A percentile compares a stretch with the other conserved stretches of the same genome.
Conservation (phyloP, 2,329 filamentous ascomycete species). For the Phialophora verrucosa region DNA sequence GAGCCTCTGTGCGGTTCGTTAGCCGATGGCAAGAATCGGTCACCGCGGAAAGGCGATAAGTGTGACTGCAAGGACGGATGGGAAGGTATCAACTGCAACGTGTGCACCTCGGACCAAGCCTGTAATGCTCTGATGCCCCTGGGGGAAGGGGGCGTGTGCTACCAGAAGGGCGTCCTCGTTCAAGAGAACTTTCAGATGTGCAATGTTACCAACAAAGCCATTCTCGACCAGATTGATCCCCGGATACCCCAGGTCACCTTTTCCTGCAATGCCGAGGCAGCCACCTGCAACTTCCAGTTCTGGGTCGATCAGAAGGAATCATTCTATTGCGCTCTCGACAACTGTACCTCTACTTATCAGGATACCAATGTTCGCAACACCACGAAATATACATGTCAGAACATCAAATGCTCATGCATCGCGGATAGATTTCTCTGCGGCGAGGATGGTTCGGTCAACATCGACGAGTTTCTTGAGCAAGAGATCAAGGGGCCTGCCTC, state of each 20-base stretch:
- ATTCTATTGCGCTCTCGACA: conserved; percentile 90
- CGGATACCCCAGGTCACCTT: conserved; percentile 94
- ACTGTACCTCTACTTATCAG: conserved; percentile 75
- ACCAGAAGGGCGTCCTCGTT: conserved; percentile 85
- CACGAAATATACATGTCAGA: conserved; percentile 82
- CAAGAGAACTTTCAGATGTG: conserved; percentile 98
- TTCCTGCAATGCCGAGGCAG: conserved; percentile 75
- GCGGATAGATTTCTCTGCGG: conserved; percentile 93
- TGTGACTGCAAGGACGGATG: conserved; percentile 93
- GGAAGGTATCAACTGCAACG: conserved; percentile 97
- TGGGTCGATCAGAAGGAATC: conserved; percentile 95
- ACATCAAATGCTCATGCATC: conserved; percentile 86
- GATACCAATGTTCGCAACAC: conserved; percentile 74
- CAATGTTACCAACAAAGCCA: conserved; percentile 95
- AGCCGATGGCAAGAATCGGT: conserved; percentile 77
- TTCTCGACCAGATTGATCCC: conserved; percentile 81
- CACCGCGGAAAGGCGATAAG: conserved; percentile 66
- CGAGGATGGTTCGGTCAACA: conserved; percentile 86
- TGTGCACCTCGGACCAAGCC: conserved; percentile 81
- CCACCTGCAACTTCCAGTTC: conserved; percentile 94
- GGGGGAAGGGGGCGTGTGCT: conserved; percentile 83
- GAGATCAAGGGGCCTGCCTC: conserved; percentile 85
- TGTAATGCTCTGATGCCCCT: conserved; percentile 89
- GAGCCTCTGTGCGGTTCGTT: conserved; percentile 90
- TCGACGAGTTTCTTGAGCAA: conserved; percentile 83